phyloP scores from a whole-genome alignment of 768 basidiomycete species.

The Lentinula aciculospora region DNA sequence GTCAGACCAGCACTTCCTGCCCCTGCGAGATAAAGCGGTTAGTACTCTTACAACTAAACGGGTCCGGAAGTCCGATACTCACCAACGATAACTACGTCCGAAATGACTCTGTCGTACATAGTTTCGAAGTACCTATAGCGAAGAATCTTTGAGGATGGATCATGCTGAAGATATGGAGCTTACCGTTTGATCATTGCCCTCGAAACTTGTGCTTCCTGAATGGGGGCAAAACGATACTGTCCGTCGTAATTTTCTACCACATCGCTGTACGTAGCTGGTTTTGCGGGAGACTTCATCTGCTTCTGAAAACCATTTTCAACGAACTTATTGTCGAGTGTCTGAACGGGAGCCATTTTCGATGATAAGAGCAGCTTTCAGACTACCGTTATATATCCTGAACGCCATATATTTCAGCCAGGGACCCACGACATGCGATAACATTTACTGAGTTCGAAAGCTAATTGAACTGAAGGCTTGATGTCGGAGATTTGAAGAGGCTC shows the following conservation, averaged over 20 bases:
- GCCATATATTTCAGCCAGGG: not conserved
- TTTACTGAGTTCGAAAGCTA: not conserved
- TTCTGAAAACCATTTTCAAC: not conserved
- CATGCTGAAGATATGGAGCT: not conserved
- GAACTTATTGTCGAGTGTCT: not conserved
- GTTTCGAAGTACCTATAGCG: constrained; percentile 58
- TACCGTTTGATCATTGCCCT: constrained; percentile 76
- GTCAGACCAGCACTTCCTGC: constrained; percentile 67
- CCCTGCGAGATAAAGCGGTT: not conserved
- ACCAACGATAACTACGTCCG: constrained; percentile 74
- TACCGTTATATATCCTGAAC: not conserved
- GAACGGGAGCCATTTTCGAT: constrained; percentile 1
- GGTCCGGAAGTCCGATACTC: constrained; percentile 21
- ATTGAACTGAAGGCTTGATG: constrained; percentile 4
- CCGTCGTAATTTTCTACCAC: constrained; percentile 55
- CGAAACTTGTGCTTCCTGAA: constrained; percentile 71
- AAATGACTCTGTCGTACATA: constrained; percentile 71
- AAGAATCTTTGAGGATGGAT: not conserved
- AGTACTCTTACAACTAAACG: constrained; percentile 37
- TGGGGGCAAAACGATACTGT: constrained; percentile 63
- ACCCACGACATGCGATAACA: not conserved
- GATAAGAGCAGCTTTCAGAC: not conserved
- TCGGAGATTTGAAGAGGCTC: not conserved
- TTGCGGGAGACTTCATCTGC: not conserved
- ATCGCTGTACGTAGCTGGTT: constrained; percentile 20